A percentile compares a stretch with the other conserved stretches of the same genome.
Conservation (phyloP, 768 basidiomycete genomes). For the Leccinum fibrillosum region DNA sequence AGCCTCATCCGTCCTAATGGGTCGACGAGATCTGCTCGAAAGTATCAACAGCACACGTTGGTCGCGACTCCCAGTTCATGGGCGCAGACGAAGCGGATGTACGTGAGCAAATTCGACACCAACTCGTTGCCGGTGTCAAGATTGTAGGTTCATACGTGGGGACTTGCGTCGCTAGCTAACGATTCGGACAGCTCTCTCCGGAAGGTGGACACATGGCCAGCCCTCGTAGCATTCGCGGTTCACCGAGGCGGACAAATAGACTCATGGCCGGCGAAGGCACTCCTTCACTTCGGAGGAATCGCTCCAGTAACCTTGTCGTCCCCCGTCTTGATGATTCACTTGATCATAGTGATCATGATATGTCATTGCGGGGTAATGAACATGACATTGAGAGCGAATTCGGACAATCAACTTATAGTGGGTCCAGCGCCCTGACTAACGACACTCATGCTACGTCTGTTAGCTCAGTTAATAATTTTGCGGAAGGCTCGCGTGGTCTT, state of each 20-base stretch:
- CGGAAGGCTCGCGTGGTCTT: constrained; percentile 31
- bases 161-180: constrained; percentile 13
- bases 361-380: constrained; percentile 41
- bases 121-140: constrained; percentile 69
- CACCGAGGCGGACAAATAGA: constrained; percentile 55
- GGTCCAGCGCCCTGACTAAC: constrained; percentile 38
- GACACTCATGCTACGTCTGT: constrained; percentile 57
- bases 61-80: constrained; percentile 79
- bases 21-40: constrained; percentile 31
- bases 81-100: constrained; percentile 84
- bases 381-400: constrained; percentile 59
- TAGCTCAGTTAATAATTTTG: constrained; percentile 42
- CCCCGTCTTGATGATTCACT: constrained; percentile 42
- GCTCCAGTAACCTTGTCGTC: constrained; percentile 40
- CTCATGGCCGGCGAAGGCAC: constrained; percentile 34
- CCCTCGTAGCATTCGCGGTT: constrained; percentile 66
- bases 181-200: constrained; percentile 51
- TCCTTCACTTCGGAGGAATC: constrained; percentile 39
- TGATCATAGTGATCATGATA: constrained; percentile 41
- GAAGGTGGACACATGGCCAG: constrained; percentile 57
- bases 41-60: constrained; percentile 41
- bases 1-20: constrained; percentile 29
- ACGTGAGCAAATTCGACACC: constrained; percentile 84
- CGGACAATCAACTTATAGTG: constrained; percentile 42
- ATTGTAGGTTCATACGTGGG: constrained; percentile 45